Percentiles rank a stretch among this genome's conserved stretches.
phyloP scores from a whole-genome alignment of 2,329 filamentous ascomycete species.

The Graphilbum sp. region DNA sequence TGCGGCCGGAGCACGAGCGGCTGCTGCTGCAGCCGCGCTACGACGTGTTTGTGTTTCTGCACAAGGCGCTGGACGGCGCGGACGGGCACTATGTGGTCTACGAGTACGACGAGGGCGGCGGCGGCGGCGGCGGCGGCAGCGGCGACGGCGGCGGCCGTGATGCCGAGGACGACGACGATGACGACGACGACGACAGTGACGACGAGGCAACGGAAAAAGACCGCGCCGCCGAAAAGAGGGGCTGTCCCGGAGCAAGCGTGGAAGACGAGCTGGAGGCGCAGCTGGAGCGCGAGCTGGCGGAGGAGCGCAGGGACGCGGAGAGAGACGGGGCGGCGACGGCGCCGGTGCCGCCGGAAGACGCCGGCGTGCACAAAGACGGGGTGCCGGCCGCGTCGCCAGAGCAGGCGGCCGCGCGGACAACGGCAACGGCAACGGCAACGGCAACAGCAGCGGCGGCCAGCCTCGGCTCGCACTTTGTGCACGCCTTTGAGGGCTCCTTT shows the following conservation, averaged over 20 bases:
- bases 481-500: slow-evolving; percentile 4
- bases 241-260: not conserved
- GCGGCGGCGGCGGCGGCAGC: not conserved
- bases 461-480: not conserved
- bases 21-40: slow-evolving; percentile 2
- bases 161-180: not conserved
- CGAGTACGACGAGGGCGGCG: slow-evolving; percentile 2
- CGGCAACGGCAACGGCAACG: no score
- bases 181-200: not conserved
- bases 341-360: not conserved
- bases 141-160: no score
- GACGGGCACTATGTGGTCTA: slow-evolving; percentile 1
- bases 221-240: no score
- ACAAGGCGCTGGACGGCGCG: not conserved
- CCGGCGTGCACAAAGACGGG: not conserved
- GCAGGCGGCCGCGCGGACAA: not conserved
- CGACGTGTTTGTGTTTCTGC: slow-evolving; percentile 7
- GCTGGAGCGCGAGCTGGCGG: not conserved
- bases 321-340: not conserved
- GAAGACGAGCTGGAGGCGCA: not conserved
- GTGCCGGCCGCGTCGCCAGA: not conserved
- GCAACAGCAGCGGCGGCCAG: not conserved
- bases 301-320: not conserved
- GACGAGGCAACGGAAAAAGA: not conserved
- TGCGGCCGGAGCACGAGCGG: slow-evolving; percentile 1